Evolutionary conservation across 345 rosid genomes (phyloP).

Genomic region (Gossypium bickii): DNA sequence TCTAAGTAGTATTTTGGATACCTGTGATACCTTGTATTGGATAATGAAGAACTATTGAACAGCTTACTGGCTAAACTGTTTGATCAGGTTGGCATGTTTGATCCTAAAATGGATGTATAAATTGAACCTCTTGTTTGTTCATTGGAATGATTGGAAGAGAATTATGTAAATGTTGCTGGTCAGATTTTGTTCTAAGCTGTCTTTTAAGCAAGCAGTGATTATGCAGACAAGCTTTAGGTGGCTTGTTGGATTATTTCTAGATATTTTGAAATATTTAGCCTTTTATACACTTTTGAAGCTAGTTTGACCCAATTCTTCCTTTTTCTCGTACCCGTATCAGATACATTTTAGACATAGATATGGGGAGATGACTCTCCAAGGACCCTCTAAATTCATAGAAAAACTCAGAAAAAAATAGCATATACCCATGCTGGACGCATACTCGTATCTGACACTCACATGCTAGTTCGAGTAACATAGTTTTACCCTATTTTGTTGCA

Average conservation of each 20-base stretch:
- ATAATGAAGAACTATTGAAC: background rate
- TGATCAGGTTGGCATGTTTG: background rate
- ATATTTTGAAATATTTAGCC: background rate
- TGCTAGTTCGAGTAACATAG: too few relatives aligned
- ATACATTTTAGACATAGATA: too few relatives aligned
- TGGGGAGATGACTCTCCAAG: too few relatives aligned
- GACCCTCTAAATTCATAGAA: too few relatives aligned
- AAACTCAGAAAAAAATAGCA: too few relatives aligned
- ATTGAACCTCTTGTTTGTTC: background rate
- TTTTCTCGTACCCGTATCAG: too few relatives aligned
- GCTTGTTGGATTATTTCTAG: background rate
- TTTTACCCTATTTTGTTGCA: background rate
- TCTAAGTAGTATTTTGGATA: background rate
- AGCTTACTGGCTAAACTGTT: background rate
- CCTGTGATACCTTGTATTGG: background rate
- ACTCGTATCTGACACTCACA: too few relatives aligned
- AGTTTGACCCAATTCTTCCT: too few relatives aligned
- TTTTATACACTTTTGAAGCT: background rate
- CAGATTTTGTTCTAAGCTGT: background rate
- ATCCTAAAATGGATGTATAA: background rate
- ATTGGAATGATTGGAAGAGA: conserved; percentile 5
- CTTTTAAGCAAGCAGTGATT: background rate
- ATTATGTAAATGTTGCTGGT: background rate
- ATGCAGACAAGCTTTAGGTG: background rate
- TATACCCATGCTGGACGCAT: too few relatives aligned